Evolutionary conservation across 495 filamentous ascomycete genomes (phyloP), one percentile per base, ranked within the genome.

Genomic region (Neurospora sp.): DNA sequence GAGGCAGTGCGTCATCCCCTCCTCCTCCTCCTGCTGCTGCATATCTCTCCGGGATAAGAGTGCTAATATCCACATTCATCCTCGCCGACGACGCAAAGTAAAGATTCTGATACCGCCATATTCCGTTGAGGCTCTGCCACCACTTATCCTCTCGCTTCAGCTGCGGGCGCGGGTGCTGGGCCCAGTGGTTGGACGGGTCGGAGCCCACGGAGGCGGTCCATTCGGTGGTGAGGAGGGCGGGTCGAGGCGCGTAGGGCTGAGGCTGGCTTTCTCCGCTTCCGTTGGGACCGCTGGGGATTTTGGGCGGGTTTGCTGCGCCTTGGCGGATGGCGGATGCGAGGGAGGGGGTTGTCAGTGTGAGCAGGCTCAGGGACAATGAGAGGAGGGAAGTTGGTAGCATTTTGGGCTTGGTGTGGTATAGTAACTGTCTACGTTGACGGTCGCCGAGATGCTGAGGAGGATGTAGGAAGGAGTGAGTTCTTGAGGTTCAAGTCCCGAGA

Each of bases 101-200:
- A 3, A 35, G 11, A 18, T 66, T 66, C 72, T 86, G 83, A 74
- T 88, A 91, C n/a, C 86, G 85, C 90, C 90, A 92, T 18, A 92
- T 83, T 0, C 90, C 90, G 75, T 92, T 91, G 40, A 91, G 81
- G 42, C 82, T 90, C 78, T 88, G 80, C 90, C 90, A 92, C 53
- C 53, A 66, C 14, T 66, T 66, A 22, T 84, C 75, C 5, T 85
- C 80, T 1, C 90, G 85, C 68, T 85, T 79, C 46, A 90, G 82
- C 74, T 87, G 87, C 0, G 90, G 90, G 10, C 90, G 87, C 10
- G 90, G 90, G 79, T 92, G 89, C 75, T 91, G 86, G 3, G 89
- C 87, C 90, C 90, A 92, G 0, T 89, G 90, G 68, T 88, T 79
- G 0, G 85, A 66, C 1, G 53, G 53, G 12, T 66, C 27, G 14